Conservation (phyloP, 768 basidiomycete species). For the Mycena epipterygia region DNA sequence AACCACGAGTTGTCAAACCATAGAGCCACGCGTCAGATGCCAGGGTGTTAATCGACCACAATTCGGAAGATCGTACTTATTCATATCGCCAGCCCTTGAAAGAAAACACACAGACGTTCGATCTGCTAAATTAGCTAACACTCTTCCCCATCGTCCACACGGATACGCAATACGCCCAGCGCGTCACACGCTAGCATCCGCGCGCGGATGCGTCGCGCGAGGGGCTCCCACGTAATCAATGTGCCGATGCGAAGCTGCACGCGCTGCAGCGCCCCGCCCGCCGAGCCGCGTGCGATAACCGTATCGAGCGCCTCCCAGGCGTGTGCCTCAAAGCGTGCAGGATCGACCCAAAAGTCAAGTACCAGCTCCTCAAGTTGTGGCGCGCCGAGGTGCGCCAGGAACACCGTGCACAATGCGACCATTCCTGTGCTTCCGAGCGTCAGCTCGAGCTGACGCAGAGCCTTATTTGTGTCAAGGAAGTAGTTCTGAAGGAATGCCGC, state of each 20-base stretch:
- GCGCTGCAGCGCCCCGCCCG: background rate
- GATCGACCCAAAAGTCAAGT: slow-evolving; percentile 16
- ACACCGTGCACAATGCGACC: background rate
- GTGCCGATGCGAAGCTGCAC: slow-evolving; percentile 3
- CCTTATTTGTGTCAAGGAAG: background rate
- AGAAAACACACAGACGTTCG: no score
- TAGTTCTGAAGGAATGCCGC: slow-evolving; percentile 1
- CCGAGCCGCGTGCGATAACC: background rate
- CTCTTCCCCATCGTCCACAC: background rate
- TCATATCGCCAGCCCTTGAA: no score
- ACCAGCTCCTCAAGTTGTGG: slow-evolving; percentile 3
- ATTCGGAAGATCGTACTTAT: no score
- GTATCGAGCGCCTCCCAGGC: slow-evolving; percentile 1
- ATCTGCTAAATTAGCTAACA: no score
- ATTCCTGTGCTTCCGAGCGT: background rate
- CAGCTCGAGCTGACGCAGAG: background rate
- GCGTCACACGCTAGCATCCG: slow-evolving; percentile 2
- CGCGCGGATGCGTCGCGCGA: background rate
- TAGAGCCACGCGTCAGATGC: no score
- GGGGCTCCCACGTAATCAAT: background rate
- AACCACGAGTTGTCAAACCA: no score
- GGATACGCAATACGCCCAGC: background rate
- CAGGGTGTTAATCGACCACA: no score
- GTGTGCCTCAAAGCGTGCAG: background rate
- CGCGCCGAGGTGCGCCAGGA: background rate